Base-by-base conservation (phyloP, 1,139 yeast genomes). In the Yamadazyma conglobata region DNA sequence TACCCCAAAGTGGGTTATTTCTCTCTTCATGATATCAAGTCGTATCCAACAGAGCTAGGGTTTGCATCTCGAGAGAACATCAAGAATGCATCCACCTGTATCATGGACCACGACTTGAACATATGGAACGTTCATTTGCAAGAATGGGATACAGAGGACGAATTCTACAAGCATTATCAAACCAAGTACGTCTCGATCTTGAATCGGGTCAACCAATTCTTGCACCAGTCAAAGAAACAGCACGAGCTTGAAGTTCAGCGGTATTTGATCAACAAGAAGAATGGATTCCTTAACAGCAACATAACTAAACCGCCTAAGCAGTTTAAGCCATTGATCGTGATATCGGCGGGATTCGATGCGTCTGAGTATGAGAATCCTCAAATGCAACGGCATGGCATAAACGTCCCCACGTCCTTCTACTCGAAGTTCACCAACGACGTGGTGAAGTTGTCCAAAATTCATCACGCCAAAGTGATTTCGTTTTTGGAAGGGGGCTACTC, bases 331-430 rank as follows among this genome's bases (percentile, higher is more conserved):
- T 53, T 85, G 38, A 75, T 86, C 4, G 70, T 81, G 11, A 68
- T 86, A 2, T 82, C 93, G 24, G 91, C 95, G 1, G 95, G 95
- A 3, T 86, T 86, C 52, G 95, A 86, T 58, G 95, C 94, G 3
- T 80, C 87, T 17, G 95, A 86, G 52, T 79, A 76, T 51, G 95
- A 86, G 50, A 79, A 80, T 37, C 76, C 77, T 13, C 77, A 79
- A 36, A 86, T 86, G 95, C 95, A 86, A 56, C 66, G 95, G 37
- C 95, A 86, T 50, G 80, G 80, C 0, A 86, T 82, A 19, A 79
- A 81, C 43, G 89, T 86, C 4, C 95, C 95, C 4, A 84, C 95
- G 0, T 73, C 81, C 16, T 86, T 86, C 52, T 86, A 81, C 52
- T 71, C 85, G 15, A 70, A 70, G 22, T 85, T 86, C 47, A 81